Conservation (phyloP, 2,329 filamentous ascomycete genomes). For the Epichloe coenophiala region DNA sequence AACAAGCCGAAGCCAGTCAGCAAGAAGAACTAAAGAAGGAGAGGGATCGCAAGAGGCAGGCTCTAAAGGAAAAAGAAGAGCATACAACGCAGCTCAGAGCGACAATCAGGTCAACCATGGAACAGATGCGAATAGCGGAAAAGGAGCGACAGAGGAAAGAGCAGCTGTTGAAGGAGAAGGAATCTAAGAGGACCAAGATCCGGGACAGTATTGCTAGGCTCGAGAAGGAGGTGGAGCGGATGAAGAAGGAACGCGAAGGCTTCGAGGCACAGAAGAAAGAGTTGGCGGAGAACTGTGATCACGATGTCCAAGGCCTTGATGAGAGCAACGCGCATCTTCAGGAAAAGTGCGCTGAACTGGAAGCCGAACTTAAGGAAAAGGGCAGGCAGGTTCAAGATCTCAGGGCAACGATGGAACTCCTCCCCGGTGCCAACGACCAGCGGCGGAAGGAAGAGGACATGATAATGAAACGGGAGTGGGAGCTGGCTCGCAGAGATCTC, state of each 20-base stretch:
- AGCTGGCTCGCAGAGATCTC: conserved; percentile 36
- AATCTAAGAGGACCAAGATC: conserved; percentile 53
- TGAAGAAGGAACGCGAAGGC: conserved; percentile 40
- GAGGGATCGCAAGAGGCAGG: conserved; percentile 63
- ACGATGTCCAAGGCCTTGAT: conserved; percentile 37
- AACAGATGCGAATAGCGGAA: conserved; percentile 68
- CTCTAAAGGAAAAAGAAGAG: conserved; percentile 81
- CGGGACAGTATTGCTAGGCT: conserved; percentile 58
- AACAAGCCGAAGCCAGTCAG: conserved; percentile 57
- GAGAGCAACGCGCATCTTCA: conserved; percentile 47
- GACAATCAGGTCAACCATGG: conserved; percentile 66
- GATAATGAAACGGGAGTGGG: conserved; percentile 43
- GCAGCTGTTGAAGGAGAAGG: conserved; percentile 53
- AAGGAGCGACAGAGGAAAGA: conserved; percentile 70
- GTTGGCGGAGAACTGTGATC: conserved; percentile 36
- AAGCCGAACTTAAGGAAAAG: conserved; percentile 56
- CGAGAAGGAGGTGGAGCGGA: conserved; percentile 47
- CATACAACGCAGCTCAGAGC: conserved; percentile 73
- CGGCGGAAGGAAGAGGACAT: conserved; percentile 37
- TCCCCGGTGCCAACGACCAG: conserved; percentile 48
- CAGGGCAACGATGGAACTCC: conserved; percentile 54
- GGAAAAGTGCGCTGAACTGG: conserved; percentile 49
- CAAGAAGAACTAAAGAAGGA: conserved; percentile 59
- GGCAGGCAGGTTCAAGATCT: conserved; percentile 58
- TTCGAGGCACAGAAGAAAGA: conserved; percentile 41